A percentile compares a stretch with the other conserved stretches of the same genome.
Conservation (phyloP, 2,329 filamentous ascomycete species). For the Lecanoromycetidae sp. region DNA sequence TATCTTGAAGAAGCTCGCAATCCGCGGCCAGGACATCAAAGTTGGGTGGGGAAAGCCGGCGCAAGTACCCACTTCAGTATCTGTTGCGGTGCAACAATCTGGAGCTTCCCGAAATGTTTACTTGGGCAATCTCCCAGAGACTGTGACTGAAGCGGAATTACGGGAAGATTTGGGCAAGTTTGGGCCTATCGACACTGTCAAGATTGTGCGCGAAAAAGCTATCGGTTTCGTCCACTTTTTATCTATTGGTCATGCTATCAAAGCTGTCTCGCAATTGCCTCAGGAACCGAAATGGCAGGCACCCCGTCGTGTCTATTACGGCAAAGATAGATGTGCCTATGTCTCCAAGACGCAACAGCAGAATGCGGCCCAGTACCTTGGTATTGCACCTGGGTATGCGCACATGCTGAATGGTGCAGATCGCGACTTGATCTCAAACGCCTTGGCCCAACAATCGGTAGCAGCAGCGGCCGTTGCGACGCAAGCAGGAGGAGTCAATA, state of each 20-base stretch:
- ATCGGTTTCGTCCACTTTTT: slow-evolving; percentile 97
- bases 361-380: slow-evolving; percentile 94
- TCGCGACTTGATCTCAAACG: slow-evolving; percentile 90
- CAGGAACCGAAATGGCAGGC: slow-evolving; percentile 96
- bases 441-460: slow-evolving; percentile 91
- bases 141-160: slow-evolving; percentile 80
- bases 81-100: slow-evolving; percentile 93
- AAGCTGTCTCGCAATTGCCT: slow-evolving; percentile 89
- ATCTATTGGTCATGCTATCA: slow-evolving; percentile 95
- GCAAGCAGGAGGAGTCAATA: slow-evolving; percentile 91
- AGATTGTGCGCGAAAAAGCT: slow-evolving; percentile 93
- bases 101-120: slow-evolving; percentile 96
- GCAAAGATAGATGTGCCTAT: slow-evolving; percentile 95
- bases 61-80: slow-evolving; percentile 92
- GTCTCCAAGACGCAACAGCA: slow-evolving; percentile 99
- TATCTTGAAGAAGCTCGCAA: slow-evolving; percentile 97
- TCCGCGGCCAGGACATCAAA: slow-evolving; percentile 98
- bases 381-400: slow-evolving; percentile 90
- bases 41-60: slow-evolving; percentile 99
- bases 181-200: slow-evolving; percentile 90
- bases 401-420: slow-evolving; percentile 94
- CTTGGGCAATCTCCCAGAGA: slow-evolving; percentile 82
- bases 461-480: slow-evolving; percentile 94
- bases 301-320: slow-evolving; percentile 91
- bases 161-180: slow-evolving; percentile 94